Evolutionary conservation across 176 grass and related monocot genomes (phyloP).

Genomic region (Secale cereale): DNA sequence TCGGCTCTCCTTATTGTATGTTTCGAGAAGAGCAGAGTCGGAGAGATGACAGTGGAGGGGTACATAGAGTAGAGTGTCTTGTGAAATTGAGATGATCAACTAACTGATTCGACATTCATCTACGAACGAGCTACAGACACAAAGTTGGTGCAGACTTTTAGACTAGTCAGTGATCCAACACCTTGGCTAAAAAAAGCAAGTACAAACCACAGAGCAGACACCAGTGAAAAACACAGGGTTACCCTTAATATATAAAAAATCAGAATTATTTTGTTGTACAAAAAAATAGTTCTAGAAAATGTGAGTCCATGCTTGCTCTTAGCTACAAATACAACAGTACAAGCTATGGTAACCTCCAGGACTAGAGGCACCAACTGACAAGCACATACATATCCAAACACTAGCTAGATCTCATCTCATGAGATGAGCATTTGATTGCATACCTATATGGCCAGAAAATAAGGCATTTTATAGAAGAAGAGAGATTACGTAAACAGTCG

Average conservation of each 20-base stretch:
- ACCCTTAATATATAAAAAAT: neutral
- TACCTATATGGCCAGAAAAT: neutral
- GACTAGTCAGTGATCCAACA: too few relatives aligned
- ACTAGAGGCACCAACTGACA: neutral
- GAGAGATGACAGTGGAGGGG: too few relatives aligned
- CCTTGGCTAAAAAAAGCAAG: too few relatives aligned
- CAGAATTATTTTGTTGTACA: neutral
- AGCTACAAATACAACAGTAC: conserved; percentile 6
- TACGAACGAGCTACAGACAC: too few relatives aligned
- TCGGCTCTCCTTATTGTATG: too few relatives aligned
- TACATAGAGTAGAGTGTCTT: too few relatives aligned
- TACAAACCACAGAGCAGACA: neutral
- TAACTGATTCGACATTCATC: too few relatives aligned
- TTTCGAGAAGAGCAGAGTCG: too few relatives aligned
- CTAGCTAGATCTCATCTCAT: neutral
- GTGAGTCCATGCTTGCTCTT: neutral
- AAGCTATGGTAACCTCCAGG: neutral
- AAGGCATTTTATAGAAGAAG: too few relatives aligned
- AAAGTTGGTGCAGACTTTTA: too few relatives aligned
- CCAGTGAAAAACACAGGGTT: neutral
- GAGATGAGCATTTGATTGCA: neutral
- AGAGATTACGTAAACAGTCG: neutral
- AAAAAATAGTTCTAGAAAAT: neutral
- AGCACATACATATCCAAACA: conserved; percentile 4
- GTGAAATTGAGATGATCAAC: too few relatives aligned